These are phyloP conservation scores for Colletotrichum siamense DNA, from an alignment of 2,329 filamentous ascomycete species.

Conservation along the genomic window DNA sequence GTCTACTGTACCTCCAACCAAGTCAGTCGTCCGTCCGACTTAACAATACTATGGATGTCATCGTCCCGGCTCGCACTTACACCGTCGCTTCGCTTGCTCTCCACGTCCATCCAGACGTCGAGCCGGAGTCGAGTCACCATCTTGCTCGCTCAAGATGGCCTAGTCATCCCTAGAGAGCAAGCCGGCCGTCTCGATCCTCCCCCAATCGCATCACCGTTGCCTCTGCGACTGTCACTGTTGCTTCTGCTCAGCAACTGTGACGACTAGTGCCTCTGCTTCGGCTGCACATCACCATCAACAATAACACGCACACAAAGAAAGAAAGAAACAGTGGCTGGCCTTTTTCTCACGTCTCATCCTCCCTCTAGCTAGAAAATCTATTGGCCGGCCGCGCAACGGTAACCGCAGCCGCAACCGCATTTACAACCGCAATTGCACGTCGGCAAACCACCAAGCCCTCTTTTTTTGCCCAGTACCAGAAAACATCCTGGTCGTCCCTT, in stretches of 20 bases:
- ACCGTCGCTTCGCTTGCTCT: conserved; percentile 9
- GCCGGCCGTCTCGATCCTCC: neutral
- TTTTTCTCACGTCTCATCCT: neutral
- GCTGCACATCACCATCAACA: neutral
- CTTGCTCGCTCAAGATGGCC: neutral
- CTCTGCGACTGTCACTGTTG: neutral
- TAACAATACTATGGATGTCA: neutral
- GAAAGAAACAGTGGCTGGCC: neutral
- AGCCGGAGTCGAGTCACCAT: neutral
- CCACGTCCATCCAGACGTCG: neutral
- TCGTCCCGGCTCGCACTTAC: neutral
- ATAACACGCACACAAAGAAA: conserved; percentile 12
- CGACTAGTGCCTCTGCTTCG: neutral
- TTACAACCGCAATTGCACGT: neutral
- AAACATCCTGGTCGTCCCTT: neutral
- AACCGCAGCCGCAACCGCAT: conserved; percentile 9
- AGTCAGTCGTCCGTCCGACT: neutral
- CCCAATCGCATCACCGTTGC: neutral
- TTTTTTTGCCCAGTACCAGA: neutral
- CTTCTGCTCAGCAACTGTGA: neutral
- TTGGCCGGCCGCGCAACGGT: conserved; percentile 8
- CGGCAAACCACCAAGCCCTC: neutral
- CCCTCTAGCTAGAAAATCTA: neutral
- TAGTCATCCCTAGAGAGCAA: neutral
- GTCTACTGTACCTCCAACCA: neutral